Evolutionary conservation across 768 basidiomycete genomes (phyloP).

Genomic region (Boletus barrowsii): DNA sequence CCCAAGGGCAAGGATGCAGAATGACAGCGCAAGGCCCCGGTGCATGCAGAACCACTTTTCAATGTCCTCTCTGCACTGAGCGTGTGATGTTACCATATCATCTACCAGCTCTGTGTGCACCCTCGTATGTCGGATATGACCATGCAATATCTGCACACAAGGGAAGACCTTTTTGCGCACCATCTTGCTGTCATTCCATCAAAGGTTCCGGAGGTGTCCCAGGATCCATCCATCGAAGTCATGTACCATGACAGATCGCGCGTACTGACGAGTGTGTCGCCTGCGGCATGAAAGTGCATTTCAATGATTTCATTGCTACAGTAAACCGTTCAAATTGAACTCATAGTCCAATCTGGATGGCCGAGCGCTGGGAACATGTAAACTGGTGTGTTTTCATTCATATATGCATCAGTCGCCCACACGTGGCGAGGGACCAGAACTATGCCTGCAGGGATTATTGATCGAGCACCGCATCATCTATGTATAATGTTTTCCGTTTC

Average conservation of each 20-base stretch:
- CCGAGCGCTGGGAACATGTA: too few relatives aligned
- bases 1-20: too few relatives aligned
- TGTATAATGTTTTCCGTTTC: conserved; percentile 15
- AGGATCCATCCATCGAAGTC: conserved; percentile 53
- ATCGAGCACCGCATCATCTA: neutral
- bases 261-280: conserved; percentile 62
- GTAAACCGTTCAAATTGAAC: too few relatives aligned
- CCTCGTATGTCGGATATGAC: conserved; percentile 75
- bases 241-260: conserved; percentile 70
- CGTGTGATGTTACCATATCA: conserved; percentile 78
- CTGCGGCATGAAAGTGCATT: too few relatives aligned
- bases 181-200: conserved; percentile 77
- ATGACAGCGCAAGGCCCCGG: conserved; percentile 30
- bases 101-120: conserved; percentile 90
- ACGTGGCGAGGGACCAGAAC: too few relatives aligned
- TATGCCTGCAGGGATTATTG: too few relatives aligned
- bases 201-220: conserved; percentile 47
- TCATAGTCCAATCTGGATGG: too few relatives aligned
- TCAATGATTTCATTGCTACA: too few relatives aligned
- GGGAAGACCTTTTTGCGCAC: conserved; percentile 85
- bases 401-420: too few relatives aligned
- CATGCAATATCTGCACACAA: conserved; percentile 81
- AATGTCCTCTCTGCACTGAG: conserved; percentile 69
- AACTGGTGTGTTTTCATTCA: too few relatives aligned
- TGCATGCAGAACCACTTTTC: conserved; percentile 52